These are phyloP conservation scores for Diaporthe batatas DNA, from an alignment of 2,329 filamentous ascomycete genomes.

Conservation along the genomic window DNA sequence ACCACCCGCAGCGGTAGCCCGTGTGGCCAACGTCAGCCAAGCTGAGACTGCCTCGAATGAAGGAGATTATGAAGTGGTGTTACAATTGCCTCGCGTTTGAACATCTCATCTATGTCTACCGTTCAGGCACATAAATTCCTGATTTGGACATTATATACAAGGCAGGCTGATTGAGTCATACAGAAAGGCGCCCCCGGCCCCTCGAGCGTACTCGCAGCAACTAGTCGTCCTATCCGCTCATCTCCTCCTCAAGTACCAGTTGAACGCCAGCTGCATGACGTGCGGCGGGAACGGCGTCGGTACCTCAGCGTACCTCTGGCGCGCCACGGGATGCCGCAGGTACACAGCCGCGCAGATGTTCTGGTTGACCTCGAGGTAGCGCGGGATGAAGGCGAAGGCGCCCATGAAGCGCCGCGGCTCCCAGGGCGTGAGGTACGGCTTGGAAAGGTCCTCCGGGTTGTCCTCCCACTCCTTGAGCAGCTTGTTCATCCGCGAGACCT, in stretches of 20 bases:
- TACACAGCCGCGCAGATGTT: conserved; percentile 97
- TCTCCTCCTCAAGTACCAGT: conserved; percentile 91
- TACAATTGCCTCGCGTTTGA: conserved; percentile 32
- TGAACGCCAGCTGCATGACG: conserved; percentile 86
- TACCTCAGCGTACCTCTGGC: conserved; percentile 83
- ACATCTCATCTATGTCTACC: conserved; percentile 25
- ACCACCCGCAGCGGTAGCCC: neutral
- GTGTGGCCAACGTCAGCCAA: neutral
- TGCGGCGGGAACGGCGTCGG: conserved; percentile 83
- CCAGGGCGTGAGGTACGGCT: conserved; percentile 95
- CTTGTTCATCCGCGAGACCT: conserved; percentile 65
- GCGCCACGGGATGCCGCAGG: conserved; percentile 90
- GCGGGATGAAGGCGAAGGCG: conserved; percentile 93
- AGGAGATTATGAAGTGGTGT: conserved; percentile 25
- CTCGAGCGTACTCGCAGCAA: neutral
- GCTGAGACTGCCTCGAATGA: neutral
- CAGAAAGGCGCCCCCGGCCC: neutral
- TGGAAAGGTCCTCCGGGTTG: conserved; percentile 81
- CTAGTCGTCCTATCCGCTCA: conserved; percentile 51
- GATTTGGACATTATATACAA: conserved; percentile 34
- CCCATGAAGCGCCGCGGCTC: conserved; percentile 86
- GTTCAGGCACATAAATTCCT: conserved; percentile 5
- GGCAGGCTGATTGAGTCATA: conserved; percentile 8
- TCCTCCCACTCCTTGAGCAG: conserved; percentile 75
- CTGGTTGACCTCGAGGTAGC: conserved; percentile 97